These are phyloP conservation scores for Botryotinia calthae DNA, from an alignment of 2,329 filamentous ascomycete genomes.

Conservation along the genomic window DNA sequence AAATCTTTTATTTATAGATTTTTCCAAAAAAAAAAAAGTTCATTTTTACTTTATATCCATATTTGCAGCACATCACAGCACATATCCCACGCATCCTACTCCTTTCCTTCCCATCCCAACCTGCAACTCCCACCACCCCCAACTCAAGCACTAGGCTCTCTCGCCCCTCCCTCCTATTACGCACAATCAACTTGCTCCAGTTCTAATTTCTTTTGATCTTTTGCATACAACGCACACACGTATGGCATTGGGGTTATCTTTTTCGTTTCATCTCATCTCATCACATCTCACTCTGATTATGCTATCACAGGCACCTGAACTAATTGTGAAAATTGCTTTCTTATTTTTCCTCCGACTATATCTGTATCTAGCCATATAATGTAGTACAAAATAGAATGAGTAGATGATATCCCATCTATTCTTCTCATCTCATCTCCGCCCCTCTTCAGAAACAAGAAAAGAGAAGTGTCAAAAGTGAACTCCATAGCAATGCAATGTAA, in stretches of 20 bases:
- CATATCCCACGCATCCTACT: neutral
- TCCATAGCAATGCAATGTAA: conserved; percentile 9
- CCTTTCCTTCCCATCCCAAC: neutral
- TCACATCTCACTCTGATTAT: neutral
- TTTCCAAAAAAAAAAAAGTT: too few relatives aligned
- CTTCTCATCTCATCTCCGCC: neutral
- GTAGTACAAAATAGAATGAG: neutral
- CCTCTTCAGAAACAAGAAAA: neutral
- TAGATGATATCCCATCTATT: neutral
- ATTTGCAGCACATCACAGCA: neutral
- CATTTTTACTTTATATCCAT: neutral
- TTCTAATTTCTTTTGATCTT: neutral
- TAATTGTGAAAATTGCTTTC: neutral
- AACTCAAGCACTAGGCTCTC: neutral
- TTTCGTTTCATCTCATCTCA: neutral
- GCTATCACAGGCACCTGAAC: neutral
- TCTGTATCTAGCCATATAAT: neutral
- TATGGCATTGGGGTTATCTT: too few relatives aligned
- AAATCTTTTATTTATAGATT: too few relatives aligned
- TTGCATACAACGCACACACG: neutral
- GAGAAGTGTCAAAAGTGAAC: neutral
- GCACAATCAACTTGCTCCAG: neutral
- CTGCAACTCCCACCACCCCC: neutral
- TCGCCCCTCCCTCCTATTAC: neutral
- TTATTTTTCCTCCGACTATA: neutral